Evolutionary conservation across 2,329 filamentous ascomycete species (phyloP).

Genomic region (Aspergillus awamori): DNA sequence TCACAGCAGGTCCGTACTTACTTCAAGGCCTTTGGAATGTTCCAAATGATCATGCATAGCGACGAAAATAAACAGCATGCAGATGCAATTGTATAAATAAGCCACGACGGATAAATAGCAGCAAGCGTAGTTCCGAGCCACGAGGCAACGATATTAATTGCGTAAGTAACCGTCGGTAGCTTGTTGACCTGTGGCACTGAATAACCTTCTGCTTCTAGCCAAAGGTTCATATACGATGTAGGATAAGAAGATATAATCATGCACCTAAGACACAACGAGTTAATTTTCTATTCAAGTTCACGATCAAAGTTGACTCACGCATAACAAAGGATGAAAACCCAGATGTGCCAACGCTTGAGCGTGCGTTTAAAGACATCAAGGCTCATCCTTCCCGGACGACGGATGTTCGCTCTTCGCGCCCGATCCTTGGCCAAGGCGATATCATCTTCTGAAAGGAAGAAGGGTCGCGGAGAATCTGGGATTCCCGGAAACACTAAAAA

Average conservation of each 20-base stretch:
- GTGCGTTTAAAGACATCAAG: constrained; percentile 52
- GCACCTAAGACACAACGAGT: constrained; percentile 31
- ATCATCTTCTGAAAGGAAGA: constrained; percentile 42
- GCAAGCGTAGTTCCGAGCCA: constrained; percentile 56
- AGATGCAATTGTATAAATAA: constrained; percentile 50
- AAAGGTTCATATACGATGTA: constrained; percentile 54
- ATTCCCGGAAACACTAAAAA: constrained; percentile 53
- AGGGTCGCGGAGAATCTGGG: constrained; percentile 46
- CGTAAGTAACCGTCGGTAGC: constrained; percentile 53
- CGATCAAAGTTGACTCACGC: constrained; percentile 45
- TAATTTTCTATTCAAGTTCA: neutral
- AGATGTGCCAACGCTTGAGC: constrained; percentile 55
- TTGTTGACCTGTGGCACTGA: constrained; percentile 54
- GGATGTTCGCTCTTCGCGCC: constrained; percentile 26
- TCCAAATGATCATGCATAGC: constrained; percentile 54
- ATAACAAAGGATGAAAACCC: constrained; percentile 53
- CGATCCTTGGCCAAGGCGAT: constrained; percentile 42
- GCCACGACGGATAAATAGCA: constrained; percentile 55
- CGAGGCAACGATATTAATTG: constrained; percentile 53
- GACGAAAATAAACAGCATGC: constrained; percentile 48
- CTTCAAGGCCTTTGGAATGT: constrained; percentile 54
- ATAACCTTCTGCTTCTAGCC: constrained; percentile 55
- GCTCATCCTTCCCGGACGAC: constrained; percentile 45
- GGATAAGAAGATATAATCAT: constrained; percentile 54
- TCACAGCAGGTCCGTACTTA: constrained; percentile 22